These are phyloP conservation scores for Monoraphidium neglectum DNA, from an alignment of 139 green algal species.

Conservation along the genomic window DNA sequence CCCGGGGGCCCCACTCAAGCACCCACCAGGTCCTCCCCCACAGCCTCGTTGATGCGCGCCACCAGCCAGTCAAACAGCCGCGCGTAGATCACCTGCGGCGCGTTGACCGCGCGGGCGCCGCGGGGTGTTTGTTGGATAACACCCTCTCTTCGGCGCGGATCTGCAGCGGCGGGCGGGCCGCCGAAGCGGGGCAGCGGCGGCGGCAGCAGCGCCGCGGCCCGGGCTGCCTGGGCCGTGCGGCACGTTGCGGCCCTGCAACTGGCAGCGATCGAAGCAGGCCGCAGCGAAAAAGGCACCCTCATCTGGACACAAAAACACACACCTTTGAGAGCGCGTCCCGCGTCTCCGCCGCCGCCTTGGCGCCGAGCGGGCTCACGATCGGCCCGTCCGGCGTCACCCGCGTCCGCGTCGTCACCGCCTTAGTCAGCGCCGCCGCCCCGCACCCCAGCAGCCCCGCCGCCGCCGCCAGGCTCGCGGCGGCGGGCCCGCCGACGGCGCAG, in stretches of 20 bases:
- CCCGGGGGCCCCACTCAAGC: no score
- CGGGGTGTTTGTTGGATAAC: no score
- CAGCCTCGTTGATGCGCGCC: constrained; percentile 64
- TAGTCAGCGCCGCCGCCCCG: constrained; percentile 62
- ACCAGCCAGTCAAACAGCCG: constrained; percentile 98
- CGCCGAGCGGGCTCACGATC: constrained; percentile 88
- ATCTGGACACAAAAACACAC: no score
- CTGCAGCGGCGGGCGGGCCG: no score
- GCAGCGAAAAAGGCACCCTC: no score
- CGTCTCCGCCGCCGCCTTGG: constrained; percentile 75
- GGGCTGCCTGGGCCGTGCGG: no score
- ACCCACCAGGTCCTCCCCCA: constrained; percentile 58
- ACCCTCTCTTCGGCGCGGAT: no score
- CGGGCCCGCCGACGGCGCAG: background rate
- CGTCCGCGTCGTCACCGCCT: constrained; percentile 89
- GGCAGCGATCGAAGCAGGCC: no score
- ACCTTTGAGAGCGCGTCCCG: constrained; percentile 93
- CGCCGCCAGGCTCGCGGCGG: constrained; percentile 8
- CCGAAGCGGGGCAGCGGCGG: no score
- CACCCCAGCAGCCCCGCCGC: constrained; percentile 78
- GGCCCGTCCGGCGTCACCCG: constrained; percentile 88
- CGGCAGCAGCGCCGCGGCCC: no score
- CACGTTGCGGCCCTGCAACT: no score
- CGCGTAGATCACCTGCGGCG: constrained; percentile 86
- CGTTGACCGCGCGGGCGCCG: no score